Evolutionary conservation across 805 yeast genomes (phyloP), one percentile per base, ranked within the genome.

Genomic region (Metschnikowia lachancei): DNA sequence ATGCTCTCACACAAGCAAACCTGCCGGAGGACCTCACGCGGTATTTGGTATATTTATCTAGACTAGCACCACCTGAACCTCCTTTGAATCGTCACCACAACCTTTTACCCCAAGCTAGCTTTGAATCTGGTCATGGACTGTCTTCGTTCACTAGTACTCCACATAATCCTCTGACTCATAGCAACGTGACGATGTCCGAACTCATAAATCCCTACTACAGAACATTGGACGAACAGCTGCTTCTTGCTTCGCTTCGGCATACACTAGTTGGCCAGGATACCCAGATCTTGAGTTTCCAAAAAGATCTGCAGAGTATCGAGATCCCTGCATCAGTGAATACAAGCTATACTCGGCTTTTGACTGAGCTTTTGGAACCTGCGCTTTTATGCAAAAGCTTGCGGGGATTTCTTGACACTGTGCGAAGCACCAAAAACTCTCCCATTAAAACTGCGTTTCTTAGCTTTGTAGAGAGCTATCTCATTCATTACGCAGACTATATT

Each of bases 321-420:
- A 58, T 86, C 3, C 91, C 94, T 1, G 50, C 62, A 1, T 69
- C 71, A 36, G 62, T 85, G 13, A 77, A 82, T 20, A 76, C 75
- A 49, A 77, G 89, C 5, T 69, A 77, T 19, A 72, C 83, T 37
- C 81, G 82, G 0, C 55, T 81, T 22, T 61, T 87, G 28, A 79
- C 75, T 46, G 62, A 72, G 22, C 65, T 86, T 1, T 67, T 84
- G 34, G 97, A 90, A 61, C 85, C 89, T 1, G 92, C 87, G 0
- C 64, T 90, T 29, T 65, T 89, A 2, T 87, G 78, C 63, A 74
- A 75, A 42, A 62, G 69, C 36, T 63, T 88, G 30, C 63, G 61
- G 4, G 46, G 42, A 13, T 55, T 58, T 17, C 52, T 75, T 11
- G 67, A 55, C 18, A 41, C 56, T 36, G 61, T 51, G 13, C 63